These are phyloP conservation scores for Marasmius tenuissimus DNA, from an alignment of 1,284 basidiomycete species.

Conservation along the genomic window DNA sequence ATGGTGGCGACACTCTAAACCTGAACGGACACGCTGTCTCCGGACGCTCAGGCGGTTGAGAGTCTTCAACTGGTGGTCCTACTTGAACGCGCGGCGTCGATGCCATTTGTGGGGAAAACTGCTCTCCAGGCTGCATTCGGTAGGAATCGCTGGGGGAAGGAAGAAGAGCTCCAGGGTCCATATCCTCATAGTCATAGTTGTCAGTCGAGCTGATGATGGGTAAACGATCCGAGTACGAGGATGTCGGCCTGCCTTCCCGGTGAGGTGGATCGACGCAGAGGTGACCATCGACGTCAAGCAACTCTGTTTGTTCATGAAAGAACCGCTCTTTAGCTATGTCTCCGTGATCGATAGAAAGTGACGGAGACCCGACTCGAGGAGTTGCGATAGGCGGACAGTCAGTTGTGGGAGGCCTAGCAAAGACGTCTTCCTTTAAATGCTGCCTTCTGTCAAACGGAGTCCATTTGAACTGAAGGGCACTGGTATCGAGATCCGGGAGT, in stretches of 20 bases:
- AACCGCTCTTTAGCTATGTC: too few species aligned
- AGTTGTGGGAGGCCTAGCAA: slow-evolving; percentile 11
- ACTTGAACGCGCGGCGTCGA: background rate
- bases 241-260: too few species aligned
- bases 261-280: too few species aligned
- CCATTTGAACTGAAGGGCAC: slow-evolving; percentile 57
- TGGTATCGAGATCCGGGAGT: slow-evolving; percentile 36
- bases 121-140: background rate
- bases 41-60: background rate
- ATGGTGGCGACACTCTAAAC: background rate
- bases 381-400: slow-evolving; percentile 1
- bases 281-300: too few species aligned
- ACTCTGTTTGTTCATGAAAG: too few species aligned
- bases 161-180: background rate
- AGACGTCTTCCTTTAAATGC: background rate
- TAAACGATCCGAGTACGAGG: too few species aligned
- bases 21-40: background rate
- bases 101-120: background rate
- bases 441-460: slow-evolving; percentile 42
- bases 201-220: background rate
- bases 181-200: background rate
- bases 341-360: background rate
- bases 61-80: background rate
- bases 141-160: background rate
- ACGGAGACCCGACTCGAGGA: too few species aligned